Evolutionary conservation across 2,329 filamentous ascomycete genomes (phyloP).

Genomic region (Pseudogymnoascus sp.): DNA sequence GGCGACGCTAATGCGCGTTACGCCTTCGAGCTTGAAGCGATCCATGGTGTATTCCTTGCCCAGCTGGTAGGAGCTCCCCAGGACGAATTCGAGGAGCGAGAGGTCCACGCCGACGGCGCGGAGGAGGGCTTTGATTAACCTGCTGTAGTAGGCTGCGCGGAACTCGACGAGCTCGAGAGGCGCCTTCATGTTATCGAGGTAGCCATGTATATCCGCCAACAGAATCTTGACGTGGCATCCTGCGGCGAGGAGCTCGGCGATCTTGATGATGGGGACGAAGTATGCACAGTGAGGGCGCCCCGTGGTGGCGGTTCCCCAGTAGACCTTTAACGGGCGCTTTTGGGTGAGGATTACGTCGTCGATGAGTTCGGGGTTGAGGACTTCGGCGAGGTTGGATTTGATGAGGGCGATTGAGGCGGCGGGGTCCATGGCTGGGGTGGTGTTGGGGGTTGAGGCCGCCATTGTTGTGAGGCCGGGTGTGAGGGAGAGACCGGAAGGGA

Average conservation of each 20-base stretch:
- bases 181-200: constrained; percentile 76
- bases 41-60: constrained; percentile 75
- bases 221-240: constrained; percentile 76
- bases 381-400: constrained; percentile 69
- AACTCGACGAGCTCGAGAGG: constrained; percentile 79
- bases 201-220: constrained; percentile 63
- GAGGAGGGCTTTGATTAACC: constrained; percentile 67
- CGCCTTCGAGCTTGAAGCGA: constrained; percentile 58
- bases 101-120: constrained; percentile 70
- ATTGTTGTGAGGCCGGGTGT: neutral
- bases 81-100: constrained; percentile 71
- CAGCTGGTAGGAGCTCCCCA: constrained; percentile 76
- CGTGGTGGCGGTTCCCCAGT: constrained; percentile 82
- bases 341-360: constrained; percentile 60
- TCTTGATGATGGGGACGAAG: constrained; percentile 80
- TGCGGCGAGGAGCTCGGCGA: constrained; percentile 77
- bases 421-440: constrained; percentile 26
- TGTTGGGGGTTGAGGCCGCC: neutral
- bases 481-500: neutral
- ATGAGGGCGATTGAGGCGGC: constrained; percentile 67
- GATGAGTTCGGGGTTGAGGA: constrained; percentile 77
- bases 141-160: constrained; percentile 82
- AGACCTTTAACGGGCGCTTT: constrained; percentile 65
- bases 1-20: constrained; percentile 37
- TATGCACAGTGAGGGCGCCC: constrained; percentile 86